Percentiles rank a stretch among this genome's conserved stretches.
These are phyloP conservation scores for Fusarium palustre DNA, from an alignment of 2,329 filamentous ascomycete species.

Conservation along the genomic window DNA sequence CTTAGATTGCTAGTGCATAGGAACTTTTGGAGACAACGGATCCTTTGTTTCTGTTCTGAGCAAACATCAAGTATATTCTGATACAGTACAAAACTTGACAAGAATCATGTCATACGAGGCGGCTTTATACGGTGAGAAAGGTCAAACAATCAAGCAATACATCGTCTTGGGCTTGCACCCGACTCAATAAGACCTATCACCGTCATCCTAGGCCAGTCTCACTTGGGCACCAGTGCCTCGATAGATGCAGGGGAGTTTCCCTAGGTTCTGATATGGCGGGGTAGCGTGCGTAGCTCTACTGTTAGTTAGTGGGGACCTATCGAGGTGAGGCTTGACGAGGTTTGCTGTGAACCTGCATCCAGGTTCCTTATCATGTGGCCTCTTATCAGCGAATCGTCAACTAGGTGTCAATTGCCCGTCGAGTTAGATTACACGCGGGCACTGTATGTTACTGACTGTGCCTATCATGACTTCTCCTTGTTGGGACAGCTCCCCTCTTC, in stretches of 20 bases:
- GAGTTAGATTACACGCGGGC: conserved; percentile 24
- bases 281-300: conserved; percentile 47
- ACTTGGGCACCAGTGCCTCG: conserved; percentile 15
- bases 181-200: conserved; percentile 5
- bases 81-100: neutral
- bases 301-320: conserved; percentile 35
- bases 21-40: neutral
- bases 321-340: conserved; percentile 32
- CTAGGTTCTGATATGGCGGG: conserved; percentile 45
- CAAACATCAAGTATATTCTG: neutral
- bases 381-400: conserved; percentile 45
- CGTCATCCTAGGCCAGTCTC: conserved; percentile 1
- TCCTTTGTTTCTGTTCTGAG: neutral
- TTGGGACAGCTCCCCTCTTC: conserved; percentile 40
- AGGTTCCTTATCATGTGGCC: conserved; percentile 45
- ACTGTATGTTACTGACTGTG: conserved; percentile 13
- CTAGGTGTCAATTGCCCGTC: conserved; percentile 20
- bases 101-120: neutral
- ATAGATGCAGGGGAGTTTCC: conserved; percentile 40
- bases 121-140: conserved; percentile 3
- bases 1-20: neutral
- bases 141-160: neutral
- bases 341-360: conserved; percentile 25
- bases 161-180: neutral
- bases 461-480: conserved; percentile 42